Base-by-base conservation (phyloP, 1,139 yeast genomes). In the Candida sp. region DNA sequence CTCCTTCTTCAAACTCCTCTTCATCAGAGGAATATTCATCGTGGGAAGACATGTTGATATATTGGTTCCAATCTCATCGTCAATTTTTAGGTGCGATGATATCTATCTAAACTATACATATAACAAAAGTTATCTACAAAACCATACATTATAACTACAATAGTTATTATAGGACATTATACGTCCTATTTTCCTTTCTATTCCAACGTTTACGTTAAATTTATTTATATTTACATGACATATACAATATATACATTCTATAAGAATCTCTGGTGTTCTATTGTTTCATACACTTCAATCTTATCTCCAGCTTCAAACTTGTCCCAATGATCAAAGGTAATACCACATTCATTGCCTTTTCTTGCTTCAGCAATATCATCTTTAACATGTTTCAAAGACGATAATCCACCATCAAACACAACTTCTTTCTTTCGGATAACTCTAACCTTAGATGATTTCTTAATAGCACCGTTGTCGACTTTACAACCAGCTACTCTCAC, bases 301-400 rank as follows among this genome's bases (percentile, higher is more conserved):
- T 72, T 58, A 64, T 93, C 99, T 12, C 96, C 97, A 25, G 70
- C 80, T 55, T 82, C 75, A 57, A 87, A 87, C 38, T 72, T 78
- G 35, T 82, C 83, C 84, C 91, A 90, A 42, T 69, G 68, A 2
- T 77, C 83, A 55, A 93, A 83, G 0, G 90, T 69, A 35, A 93
- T 61, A 42, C 99, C 99, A 70, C 98, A 93, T 54, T 93, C 99
- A 35, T 79, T 77, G 27, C 96, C 97, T 66, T 88, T 90, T 46
- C 81, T 81, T 6, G 87, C 87, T 54, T 87, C 95, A 1, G 68
- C 56, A 4, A 86, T 87, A 54, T 87, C 96, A 41, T 88, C 93
- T 60, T 89, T 90, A 45, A 82, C 84, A 51, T 87, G 90, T 63
- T 88, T 90, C 63, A 93, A 73, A 4, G 95, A 82, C 2, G 84